Evolutionary conservation across 768 basidiomycete genomes (phyloP).

Genomic region (Phylloporus scabripes): DNA sequence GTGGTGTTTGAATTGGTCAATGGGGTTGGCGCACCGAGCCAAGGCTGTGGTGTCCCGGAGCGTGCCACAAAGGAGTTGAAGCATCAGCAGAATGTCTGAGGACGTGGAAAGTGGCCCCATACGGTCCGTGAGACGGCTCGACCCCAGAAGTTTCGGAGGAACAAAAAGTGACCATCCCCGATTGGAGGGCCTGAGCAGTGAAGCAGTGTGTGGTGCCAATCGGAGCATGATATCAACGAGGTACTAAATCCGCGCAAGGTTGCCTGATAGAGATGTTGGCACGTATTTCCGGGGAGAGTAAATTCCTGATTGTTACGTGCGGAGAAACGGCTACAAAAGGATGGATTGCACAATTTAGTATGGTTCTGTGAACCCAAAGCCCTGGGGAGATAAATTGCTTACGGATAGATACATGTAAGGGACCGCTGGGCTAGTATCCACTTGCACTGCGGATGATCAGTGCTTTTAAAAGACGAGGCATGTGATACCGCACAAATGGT

Average conservation of each 20-base stretch:
- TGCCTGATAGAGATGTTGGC: slow-evolving; percentile 10
- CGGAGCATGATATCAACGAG: slow-evolving; percentile 19
- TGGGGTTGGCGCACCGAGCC: slow-evolving; percentile 1
- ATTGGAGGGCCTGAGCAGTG: slow-evolving; percentile 2
- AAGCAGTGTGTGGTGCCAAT: slow-evolving; percentile 9
- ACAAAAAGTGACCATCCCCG: neutral
- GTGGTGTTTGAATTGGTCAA: neutral
- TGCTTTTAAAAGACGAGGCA: neutral
- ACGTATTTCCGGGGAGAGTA: slow-evolving; percentile 5
- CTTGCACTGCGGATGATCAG: neutral
- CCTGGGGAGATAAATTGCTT: neutral
- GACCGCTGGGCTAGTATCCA: neutral
- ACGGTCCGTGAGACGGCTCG: neutral
- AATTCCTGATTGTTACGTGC: slow-evolving; percentile 15
- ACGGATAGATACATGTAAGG: neutral
- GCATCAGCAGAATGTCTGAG: slow-evolving; percentile 18
- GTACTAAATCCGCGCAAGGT: slow-evolving; percentile 15
- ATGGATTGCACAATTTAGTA: slow-evolving; percentile 3
- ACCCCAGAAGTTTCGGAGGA: neutral
- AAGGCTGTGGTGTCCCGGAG: slow-evolving; percentile 28
- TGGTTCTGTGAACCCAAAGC: neutral
- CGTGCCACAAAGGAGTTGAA: slow-evolving; percentile 27
- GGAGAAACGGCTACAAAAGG: slow-evolving; percentile 11
- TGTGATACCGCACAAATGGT: neutral
- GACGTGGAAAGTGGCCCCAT: slow-evolving; percentile 7